phyloP scores from a whole-genome alignment of 2,329 filamentous ascomycete genomes.

The Colletotrichum viniferum region DNA sequence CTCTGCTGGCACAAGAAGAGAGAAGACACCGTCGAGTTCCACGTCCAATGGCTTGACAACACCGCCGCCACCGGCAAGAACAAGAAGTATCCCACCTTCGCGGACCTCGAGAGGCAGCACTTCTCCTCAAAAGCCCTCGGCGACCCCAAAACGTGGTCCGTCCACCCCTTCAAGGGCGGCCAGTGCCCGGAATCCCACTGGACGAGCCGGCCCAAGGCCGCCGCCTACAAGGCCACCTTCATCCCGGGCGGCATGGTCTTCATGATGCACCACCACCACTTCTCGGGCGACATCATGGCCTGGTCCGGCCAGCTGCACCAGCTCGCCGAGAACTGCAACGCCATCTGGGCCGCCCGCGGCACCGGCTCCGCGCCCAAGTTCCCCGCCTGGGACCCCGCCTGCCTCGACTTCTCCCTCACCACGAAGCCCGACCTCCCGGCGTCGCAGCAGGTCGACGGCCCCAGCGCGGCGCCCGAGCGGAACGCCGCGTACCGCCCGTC shows the following conservation, averaged over 20 bases:
- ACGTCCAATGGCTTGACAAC: constrained; percentile 40
- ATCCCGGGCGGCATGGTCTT: constrained; percentile 44
- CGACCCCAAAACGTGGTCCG: constrained; percentile 36
- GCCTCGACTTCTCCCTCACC: constrained; percentile 39
- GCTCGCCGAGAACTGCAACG: constrained; percentile 46
- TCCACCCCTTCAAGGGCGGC: constrained; percentile 41
- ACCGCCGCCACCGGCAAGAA: background rate
- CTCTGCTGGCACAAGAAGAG: constrained; percentile 39
- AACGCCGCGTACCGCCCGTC: constrained; percentile 31
- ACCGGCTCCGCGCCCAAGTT: background rate
- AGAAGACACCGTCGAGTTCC: constrained; percentile 33
- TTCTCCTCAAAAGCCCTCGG: constrained; percentile 37
- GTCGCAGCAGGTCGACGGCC: constrained; percentile 33
- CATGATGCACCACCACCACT: constrained; percentile 46
- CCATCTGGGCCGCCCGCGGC: constrained; percentile 22
- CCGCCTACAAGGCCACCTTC: constrained; percentile 46
- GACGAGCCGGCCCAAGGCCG: constrained; percentile 32
- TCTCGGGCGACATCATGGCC: constrained; percentile 46
- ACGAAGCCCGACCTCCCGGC: constrained; percentile 29
- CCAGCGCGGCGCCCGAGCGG: constrained; percentile 25
- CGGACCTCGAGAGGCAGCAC: constrained; percentile 38
- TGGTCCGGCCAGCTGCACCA: constrained; percentile 42
- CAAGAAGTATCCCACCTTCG: constrained; percentile 30
- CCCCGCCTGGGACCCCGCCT: constrained; percentile 30
- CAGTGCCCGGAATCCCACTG: constrained; percentile 41